Base-by-base conservation (phyloP, 2,329 filamentous ascomycete species). In the Eutypella sp. region DNA sequence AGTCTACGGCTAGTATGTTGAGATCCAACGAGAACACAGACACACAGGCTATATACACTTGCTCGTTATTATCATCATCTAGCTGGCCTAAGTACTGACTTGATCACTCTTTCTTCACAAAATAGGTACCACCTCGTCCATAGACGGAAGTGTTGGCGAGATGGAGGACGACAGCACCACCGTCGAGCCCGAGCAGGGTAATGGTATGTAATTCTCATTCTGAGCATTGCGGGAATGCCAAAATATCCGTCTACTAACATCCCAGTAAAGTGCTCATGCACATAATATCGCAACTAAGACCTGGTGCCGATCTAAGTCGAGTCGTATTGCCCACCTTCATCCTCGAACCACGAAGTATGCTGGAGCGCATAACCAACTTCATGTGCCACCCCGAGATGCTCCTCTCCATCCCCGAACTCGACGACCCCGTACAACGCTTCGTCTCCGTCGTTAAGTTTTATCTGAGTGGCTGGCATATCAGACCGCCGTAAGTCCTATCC, bases 351-450 rank as follows among this genome's bases (percentile, higher is more conserved):
- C 84, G 91, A 62, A 96, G 91, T 58, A 99, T 99, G 93, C 74
- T 99, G 59, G 93, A 99, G 71, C 83, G 93, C 58, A 99, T 99
- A 66, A 99, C 93, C 61, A 99, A 99, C 75, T 99, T 99, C 76
- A 99, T 99, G 93, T 95, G 92, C 59, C 93, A 99, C 65, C 93
- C 93, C 34, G 93, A 99, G 69, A 95, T 90, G 61, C 84, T 99
- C 25, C 81, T 99, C 4, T 85, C 87, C 27, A 93, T 97, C 67
- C 81, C 92, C 38, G 73, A 81, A 40, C 87, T 96, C 57, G 87
- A 97, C 42, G 92, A 99, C 61, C 92, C 93, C 1, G 74, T 89
- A 46, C 75, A 92, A 61, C 82, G 93, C 65, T 99, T 99, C 63
- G 83, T 97, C 24, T 88, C 90, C 13, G 93, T 99, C 41, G 89